A percentile compares a stretch with the other conserved stretches of the same genome.
Evolutionary conservation across 2,329 filamentous ascomycete genomes (phyloP).

Genomic region (Arthrobotrys musiformis): DNA sequence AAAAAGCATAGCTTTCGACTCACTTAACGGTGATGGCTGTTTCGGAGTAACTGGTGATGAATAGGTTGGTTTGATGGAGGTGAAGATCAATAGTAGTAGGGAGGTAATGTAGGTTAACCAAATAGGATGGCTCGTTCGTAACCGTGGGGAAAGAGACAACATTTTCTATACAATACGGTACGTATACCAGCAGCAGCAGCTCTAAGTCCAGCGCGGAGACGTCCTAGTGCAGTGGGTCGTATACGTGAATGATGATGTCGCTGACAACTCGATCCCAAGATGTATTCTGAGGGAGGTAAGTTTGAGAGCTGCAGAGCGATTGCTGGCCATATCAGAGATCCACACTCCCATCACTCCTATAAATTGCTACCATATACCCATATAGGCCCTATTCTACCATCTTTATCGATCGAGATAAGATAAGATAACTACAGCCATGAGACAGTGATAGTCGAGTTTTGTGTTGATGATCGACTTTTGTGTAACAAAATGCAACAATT

Average conservation of each 20-base stretch:
- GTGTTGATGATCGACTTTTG: neutral
- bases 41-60: constrained; percentile 16
- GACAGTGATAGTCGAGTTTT: neutral
- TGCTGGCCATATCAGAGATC: neutral
- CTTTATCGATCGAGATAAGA: too few species aligned
- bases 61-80: neutral
- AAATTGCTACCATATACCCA: neutral
- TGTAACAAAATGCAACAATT: constrained; percentile 1
- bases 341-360: neutral
- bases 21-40: neutral
- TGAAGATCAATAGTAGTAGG: neutral
- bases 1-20: constrained; percentile 20
- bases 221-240: neutral
- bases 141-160: neutral
- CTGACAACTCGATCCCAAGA: constrained; percentile 2
- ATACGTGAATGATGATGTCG: constrained; percentile 18
- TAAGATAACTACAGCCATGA: too few species aligned
- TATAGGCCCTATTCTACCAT: neutral
- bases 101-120: neutral
- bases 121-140: neutral
- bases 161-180: too few species aligned
- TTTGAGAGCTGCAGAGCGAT: neutral
- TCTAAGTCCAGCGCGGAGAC: neutral
- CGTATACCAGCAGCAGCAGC: neutral
- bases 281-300: neutral